Base-by-base conservation (phyloP, 768 basidiomycete species). In the Galerina marginata region DNA sequence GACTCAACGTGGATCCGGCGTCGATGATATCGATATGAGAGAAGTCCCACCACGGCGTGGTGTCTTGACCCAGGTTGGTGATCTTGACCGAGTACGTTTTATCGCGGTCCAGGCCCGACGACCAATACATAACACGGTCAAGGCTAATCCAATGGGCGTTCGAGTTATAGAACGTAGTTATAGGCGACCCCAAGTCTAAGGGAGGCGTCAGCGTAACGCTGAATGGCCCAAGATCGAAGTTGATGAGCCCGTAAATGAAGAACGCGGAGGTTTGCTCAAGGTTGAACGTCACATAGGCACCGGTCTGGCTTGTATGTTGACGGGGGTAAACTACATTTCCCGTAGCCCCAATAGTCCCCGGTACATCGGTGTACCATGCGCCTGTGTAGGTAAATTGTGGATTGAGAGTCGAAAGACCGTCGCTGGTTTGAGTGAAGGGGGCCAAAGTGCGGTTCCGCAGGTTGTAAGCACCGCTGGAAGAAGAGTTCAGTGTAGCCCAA, bases 211-310 rank as follows among this genome's bases (percentile, higher is more conserved):
- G 14, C 9, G 43, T 45, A 26, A 59, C 58, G 40, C 14, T 44
- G 36, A 59, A 63, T 14, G 46, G 49, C 4, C 54, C 58, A 26
- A 59, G 58, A 14, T 56, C 44, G 20, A 45, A 11, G 38, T 63
- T 63, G 26, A 63, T 58, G 16, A 55, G 58, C 9, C 62, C 54
- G 38, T 59, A 42, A 7, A 63, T 56, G 23, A 56, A 63, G 42
- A 63, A 63, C 7, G 58, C 62, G 36, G 43, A 59, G 5, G 62
- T 55, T 6, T 58, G 54, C 15, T 51, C 42, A 12, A 63, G 26
- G 29, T 53, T 36, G n/a, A 63, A 63, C 4, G 62, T 48, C 15
- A 63, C 48, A 3, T 53, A 29, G 6, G 62, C 58, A 29, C 58
- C 62, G 1, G 42, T 20, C 10, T 39, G 16, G 6, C 20, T 11